Evolutionary conservation across 1,284 basidiomycete genomes (phyloP).

Genomic region (Leccinum subspadiceum): DNA sequence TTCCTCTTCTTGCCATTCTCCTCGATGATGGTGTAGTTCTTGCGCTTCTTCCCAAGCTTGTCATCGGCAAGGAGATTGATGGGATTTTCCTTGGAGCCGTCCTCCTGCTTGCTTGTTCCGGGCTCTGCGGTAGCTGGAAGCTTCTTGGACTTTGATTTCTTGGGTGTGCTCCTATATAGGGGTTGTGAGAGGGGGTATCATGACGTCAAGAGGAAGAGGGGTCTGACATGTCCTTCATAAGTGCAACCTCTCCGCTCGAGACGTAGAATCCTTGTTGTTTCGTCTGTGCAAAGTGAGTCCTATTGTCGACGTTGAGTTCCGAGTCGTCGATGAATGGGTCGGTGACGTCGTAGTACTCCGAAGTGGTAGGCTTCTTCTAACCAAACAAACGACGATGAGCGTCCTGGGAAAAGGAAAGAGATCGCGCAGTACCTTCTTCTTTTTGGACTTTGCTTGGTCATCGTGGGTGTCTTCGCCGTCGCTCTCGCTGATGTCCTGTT

Average conservation of each 20-base stretch:
- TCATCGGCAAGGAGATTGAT: slow-evolving; percentile 40
- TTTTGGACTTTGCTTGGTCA: slow-evolving; percentile 39
- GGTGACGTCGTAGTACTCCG: slow-evolving; percentile 83
- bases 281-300: slow-evolving; percentile 89
- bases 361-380: slow-evolving; percentile 53
- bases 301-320: slow-evolving; percentile 86
- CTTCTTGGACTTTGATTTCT: slow-evolving; percentile 70
- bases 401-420: background rate
- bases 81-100: slow-evolving; percentile 54
- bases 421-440: slow-evolving; percentile 39
- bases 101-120: slow-evolving; percentile 29
- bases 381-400: slow-evolving; percentile 9
- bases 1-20: slow-evolving; percentile 68
- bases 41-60: slow-evolving; percentile 46
- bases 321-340: slow-evolving; percentile 99
- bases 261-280: slow-evolving; percentile 96
- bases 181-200: slow-evolving; percentile 17
- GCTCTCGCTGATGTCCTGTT: slow-evolving; percentile 50
- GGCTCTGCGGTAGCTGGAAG: slow-evolving; percentile 15
- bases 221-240: slow-evolving; percentile 72
- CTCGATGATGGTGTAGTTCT: slow-evolving; percentile 46
- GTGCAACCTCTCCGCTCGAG: slow-evolving; percentile 78
- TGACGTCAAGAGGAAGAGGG: background rate
- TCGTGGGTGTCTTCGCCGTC: slow-evolving; percentile 51
- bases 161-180: slow-evolving; percentile 43